Evolutionary conservation across 1,284 basidiomycete species (phyloP), one percentile per base, ranked within the genome.

Genomic region (Pyrrhoderma noxium): DNA sequence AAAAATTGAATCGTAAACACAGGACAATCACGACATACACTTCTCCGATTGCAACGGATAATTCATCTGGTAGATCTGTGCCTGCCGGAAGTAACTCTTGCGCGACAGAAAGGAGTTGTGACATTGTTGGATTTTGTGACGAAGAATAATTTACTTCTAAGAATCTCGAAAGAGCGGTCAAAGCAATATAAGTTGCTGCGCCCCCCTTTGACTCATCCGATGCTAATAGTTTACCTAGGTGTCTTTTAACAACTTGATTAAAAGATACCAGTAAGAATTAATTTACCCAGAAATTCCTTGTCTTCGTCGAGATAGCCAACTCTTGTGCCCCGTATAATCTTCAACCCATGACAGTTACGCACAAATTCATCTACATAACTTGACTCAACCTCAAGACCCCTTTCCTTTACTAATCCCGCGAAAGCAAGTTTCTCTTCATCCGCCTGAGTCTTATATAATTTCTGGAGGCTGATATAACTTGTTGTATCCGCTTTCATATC

Each of bases 401-500:
- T 56, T 3, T 65, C 60, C 47, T 59, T 63, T 53, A 69, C 61
- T 18, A 62, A 60, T 19, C 56, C 55, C 57, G 64, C 75, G 65
- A 88, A 79, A 0, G 58, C 55, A 22, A 61, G 69, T 58, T 85
- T 82, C 62, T 94, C 93, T 45, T 80, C 74, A 34, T 80, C 74
- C 1, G 89, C 81, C 51, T 80, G 79, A 3, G 69, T 63, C 58
- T 85, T 85, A 70, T 93, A 95, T 53, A 93, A 62, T 25, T 72
- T 78, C 63, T 93, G 90, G 21, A 95, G 71, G 34, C 79, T 73
- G 43, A 93, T 82, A 64, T 97, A 99, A 52, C 78, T 79, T 36
- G 72, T 65, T 0, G 94, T 96, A 58, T 87, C 87, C 3, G 94
- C 85, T 65, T 96, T 95, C 90, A 99, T 97, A 68, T 99, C 95